These are phyloP conservation scores for Euphorbia pulcherrima DNA, from an alignment of 345 rosid genomes.

Conservation along the genomic window DNA sequence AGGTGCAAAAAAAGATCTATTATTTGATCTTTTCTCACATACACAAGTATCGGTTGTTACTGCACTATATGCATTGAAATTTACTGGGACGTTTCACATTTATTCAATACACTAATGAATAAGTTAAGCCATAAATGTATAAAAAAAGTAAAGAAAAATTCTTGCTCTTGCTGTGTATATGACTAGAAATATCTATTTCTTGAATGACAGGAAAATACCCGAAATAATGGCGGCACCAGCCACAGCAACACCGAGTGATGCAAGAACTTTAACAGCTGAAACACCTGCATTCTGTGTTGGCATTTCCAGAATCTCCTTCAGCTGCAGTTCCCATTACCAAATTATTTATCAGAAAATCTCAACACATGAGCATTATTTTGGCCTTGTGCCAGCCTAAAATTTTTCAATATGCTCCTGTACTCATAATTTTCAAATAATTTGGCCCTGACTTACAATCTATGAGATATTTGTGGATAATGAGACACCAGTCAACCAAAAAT, in stretches of 20 bases:
- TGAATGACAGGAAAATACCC: conserved; percentile 55
- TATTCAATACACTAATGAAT: background rate
- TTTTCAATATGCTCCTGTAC: no score
- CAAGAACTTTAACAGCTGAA: conserved; percentile 47
- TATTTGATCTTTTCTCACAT: background rate
- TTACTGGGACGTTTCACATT: background rate
- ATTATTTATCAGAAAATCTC: no score
- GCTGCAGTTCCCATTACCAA: conserved; percentile 43
- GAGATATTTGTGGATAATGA: no score
- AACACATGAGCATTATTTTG: no score
- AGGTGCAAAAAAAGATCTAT: background rate
- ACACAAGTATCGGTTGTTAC: no score
- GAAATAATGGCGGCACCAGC: conserved; percentile 70
- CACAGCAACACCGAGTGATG: conserved; percentile 60
- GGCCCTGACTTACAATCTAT: no score
- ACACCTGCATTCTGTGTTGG: conserved; percentile 46
- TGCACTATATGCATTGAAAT: background rate
- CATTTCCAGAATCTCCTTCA: conserved; percentile 62
- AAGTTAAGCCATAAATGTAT: background rate
- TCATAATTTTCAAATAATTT: no score
- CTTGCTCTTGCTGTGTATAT: background rate
- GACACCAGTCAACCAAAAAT: no score
- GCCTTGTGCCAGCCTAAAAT: no score
- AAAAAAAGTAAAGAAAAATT: background rate
- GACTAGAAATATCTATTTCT: conserved; percentile 31